These are phyloP conservation scores for Dissophora ornata DNA, from an alignment of 192 early-diverging fungal genomes.

Conservation along the genomic window DNA sequence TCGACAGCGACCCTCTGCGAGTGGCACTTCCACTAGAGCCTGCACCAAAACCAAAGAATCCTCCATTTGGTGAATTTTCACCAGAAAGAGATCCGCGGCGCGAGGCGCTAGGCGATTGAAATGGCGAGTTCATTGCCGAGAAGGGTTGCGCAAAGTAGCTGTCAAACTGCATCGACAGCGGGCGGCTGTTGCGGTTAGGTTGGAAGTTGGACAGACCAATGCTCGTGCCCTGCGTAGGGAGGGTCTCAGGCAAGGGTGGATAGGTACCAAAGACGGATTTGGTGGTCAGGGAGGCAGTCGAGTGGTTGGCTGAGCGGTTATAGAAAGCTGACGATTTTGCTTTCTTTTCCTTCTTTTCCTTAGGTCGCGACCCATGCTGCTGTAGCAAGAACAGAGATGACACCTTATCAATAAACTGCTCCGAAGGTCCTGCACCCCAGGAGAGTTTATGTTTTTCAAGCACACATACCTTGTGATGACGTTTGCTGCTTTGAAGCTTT, in stretches of 20 bases:
- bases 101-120: conserved; percentile 21
- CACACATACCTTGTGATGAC: conserved; percentile 24
- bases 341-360: conserved; percentile 24
- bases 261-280: conserved; percentile 39
- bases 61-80: conserved; percentile 10
- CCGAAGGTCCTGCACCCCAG: no score
- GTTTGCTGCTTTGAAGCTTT: conserved; percentile 28
- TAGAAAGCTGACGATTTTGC: conserved; percentile 13
- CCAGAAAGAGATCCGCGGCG: conserved; percentile 38
- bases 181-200: conserved; percentile 6
- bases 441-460: background rate
- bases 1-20: conserved; percentile 26
- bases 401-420: no score
- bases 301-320: conserved; percentile 30
- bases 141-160: conserved; percentile 19
- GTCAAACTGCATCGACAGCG: conserved; percentile 26
- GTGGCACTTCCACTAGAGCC: background rate
- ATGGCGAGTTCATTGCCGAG: conserved; percentile 13
- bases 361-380: background rate
- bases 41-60: background rate
- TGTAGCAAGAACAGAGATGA: no score
- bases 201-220: conserved; percentile 28
- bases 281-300: conserved; percentile 23
- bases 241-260: conserved; percentile 19
- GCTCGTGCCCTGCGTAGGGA: background rate